Percentiles rank a stretch among this genome's conserved stretches.
These are phyloP conservation scores for Arabidopsis hybrid DNA, from an alignment of 441 rosid genomes.

Conservation along the genomic window DNA sequence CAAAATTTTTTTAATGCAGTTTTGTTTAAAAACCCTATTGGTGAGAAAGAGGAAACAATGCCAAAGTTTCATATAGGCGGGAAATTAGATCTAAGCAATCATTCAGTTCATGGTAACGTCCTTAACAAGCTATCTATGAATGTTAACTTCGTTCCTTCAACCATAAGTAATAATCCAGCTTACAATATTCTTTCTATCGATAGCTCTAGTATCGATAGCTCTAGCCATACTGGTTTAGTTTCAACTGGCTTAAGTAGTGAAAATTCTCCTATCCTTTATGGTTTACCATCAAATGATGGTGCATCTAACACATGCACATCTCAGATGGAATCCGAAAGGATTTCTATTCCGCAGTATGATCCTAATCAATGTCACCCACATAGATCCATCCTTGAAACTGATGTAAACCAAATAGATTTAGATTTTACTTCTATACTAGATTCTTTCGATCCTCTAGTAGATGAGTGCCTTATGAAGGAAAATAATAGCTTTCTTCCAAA, in stretches of 20 bases:
- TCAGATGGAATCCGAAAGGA: neutral
- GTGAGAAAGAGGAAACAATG: neutral
- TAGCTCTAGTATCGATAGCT: too few species aligned
- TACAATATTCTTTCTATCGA: neutral
- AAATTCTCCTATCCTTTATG: neutral
- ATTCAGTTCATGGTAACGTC: neutral
- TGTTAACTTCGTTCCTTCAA: neutral
- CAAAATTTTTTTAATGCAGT: neutral
- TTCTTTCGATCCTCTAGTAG: neutral
- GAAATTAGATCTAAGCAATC: neutral
- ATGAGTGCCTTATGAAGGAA: neutral
- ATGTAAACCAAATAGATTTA: neutral
- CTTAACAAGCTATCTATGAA: neutral
- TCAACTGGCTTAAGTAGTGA: neutral
- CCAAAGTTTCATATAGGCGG: neutral
- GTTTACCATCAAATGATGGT: slow-evolving; percentile 2
- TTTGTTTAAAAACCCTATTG: neutral
- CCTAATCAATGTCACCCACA: neutral
- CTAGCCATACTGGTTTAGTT: neutral
- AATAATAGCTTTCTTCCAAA: neutral
- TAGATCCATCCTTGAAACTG: neutral
- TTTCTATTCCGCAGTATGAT: neutral
- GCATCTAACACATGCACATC: neutral
- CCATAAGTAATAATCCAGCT: slow-evolving; percentile 6
- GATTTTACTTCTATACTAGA: neutral